These are phyloP conservation scores for Aspergillus avenaceus DNA, from an alignment of 495 filamentous ascomycete genomes.

Conservation along the genomic window DNA sequence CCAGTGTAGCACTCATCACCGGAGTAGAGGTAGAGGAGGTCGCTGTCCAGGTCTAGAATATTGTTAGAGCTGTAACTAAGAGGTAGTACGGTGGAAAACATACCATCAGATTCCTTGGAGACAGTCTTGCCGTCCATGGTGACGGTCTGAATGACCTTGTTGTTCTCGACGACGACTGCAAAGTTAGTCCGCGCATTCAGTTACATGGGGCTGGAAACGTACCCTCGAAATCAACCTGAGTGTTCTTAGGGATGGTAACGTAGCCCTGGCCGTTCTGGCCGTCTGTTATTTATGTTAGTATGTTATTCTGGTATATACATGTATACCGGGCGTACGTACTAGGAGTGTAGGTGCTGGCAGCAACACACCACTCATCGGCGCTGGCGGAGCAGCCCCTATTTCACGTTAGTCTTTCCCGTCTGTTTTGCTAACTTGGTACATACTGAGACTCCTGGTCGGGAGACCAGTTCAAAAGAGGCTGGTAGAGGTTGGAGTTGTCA, in stretches of 20 bases:
- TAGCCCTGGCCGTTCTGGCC: slow-evolving; percentile 17
- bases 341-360: slow-evolving; percentile 16
- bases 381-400: slow-evolving; percentile 12
- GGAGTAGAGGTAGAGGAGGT: slow-evolving; percentile 15
- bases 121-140: slow-evolving; percentile 14
- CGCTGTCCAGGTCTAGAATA: slow-evolving; percentile 4
- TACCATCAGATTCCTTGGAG: slow-evolving; percentile 19
- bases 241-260: slow-evolving; percentile 13
- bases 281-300: slow-evolving; percentile 2
- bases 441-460: slow-evolving; percentile 18
- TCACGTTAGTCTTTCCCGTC: neutral
- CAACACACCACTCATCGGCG: slow-evolving; percentile 17
- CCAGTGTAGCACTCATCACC: slow-evolving; percentile 20
- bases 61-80: no score
- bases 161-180: slow-evolving; percentile 12
- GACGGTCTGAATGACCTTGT: slow-evolving; percentile 17
- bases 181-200: neutral
- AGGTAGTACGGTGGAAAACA: neutral
- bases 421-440: neutral
- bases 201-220: neutral
- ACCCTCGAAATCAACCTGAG: slow-evolving; percentile 17
- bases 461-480: slow-evolving; percentile 20
- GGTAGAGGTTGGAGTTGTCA: slow-evolving; percentile 10
- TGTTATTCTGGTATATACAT: neutral
- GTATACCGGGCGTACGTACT: neutral